phyloP scores from a whole-genome alignment of 177 flowering plant genomes.

The Vitis hybrid region DNA sequence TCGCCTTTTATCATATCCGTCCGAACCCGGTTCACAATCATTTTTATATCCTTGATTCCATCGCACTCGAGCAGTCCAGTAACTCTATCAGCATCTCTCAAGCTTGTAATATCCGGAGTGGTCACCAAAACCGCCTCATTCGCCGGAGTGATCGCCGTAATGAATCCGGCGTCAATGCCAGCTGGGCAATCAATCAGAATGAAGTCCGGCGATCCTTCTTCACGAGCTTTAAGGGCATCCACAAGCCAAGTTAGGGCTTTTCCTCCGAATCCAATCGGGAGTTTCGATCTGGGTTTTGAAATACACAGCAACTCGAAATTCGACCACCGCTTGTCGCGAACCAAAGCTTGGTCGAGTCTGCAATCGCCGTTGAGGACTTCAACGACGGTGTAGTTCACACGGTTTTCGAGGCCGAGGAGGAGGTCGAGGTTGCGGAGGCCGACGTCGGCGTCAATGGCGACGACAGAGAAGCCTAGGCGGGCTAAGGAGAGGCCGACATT shows the following conservation, averaged over 20 bases:
- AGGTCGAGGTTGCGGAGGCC: constrained; percentile 97
- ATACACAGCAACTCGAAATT: constrained; percentile 88
- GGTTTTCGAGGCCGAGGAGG: constrained; percentile 86
- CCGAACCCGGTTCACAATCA: constrained; percentile 94
- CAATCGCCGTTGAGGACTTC: constrained; percentile 97
- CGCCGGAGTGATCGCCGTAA: constrained; percentile 96
- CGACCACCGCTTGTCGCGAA: constrained; percentile 92
- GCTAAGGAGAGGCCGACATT: constrained; percentile 90
- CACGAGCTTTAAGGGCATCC: constrained; percentile 69
- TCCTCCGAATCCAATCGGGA: constrained; percentile 87
- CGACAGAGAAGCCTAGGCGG: constrained; percentile 90
- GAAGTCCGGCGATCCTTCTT: constrained; percentile 82
- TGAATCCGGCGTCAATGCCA: constrained; percentile 97
- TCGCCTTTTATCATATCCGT: constrained; percentile 97
- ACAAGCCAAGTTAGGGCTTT: constrained; percentile 92
- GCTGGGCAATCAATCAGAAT: constrained; percentile 95
- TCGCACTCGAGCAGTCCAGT: constrained; percentile 92
- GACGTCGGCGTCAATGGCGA: constrained; percentile 95
- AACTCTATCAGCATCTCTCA: constrained; percentile 94
- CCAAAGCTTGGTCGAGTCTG: constrained; percentile 92
- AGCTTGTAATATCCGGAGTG: constrained; percentile 87
- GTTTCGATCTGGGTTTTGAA: constrained; percentile 85
- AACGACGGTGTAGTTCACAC: constrained; percentile 92
- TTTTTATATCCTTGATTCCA: constrained; percentile 97
- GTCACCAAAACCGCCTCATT: constrained; percentile 94